Conservation (phyloP, 2,329 filamentous ascomycete species). For the Alternaria sp. region DNA sequence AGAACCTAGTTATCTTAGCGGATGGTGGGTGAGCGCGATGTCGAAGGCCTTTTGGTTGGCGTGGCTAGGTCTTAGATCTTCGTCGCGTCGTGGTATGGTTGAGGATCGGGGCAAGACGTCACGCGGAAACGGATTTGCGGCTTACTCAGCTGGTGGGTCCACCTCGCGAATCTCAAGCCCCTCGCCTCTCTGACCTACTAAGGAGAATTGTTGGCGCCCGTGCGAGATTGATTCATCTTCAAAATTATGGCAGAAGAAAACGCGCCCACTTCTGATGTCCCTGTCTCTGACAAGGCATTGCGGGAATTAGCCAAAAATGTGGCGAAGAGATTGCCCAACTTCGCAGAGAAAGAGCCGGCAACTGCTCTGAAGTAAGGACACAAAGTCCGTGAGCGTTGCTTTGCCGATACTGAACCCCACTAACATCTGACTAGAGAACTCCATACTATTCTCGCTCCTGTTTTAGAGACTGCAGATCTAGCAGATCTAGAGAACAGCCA, state of each 20-base stretch:
- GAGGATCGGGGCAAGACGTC: not conserved
- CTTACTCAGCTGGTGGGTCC: conserved; percentile 4
- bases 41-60: not conserved
- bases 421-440: conserved; percentile 41
- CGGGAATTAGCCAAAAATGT: conserved; percentile 40
- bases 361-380: conserved; percentile 49
- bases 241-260: conserved; percentile 21
- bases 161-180: conserved; percentile 9
- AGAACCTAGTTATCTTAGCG: not conserved
- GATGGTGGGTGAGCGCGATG: not conserved
- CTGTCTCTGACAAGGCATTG: conserved; percentile 38
- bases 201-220: conserved; percentile 4
- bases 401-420: conserved; percentile 20
- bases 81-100: not conserved
- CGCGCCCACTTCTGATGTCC: conserved; percentile 14
- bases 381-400: conserved; percentile 47
- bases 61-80: not conserved
- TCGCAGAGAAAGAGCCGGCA: conserved; percentile 34
- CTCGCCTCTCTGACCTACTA: conserved; percentile 2
- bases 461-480: conserved; percentile 47
- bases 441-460: conserved; percentile 35
- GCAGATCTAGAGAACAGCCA: conserved; percentile 48
- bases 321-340: conserved; percentile 35
- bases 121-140: conserved; percentile 7
- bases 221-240: not conserved